Conservation (phyloP, 148 eudicot genomes). For the Fagopyrum tataricum region DNA sequence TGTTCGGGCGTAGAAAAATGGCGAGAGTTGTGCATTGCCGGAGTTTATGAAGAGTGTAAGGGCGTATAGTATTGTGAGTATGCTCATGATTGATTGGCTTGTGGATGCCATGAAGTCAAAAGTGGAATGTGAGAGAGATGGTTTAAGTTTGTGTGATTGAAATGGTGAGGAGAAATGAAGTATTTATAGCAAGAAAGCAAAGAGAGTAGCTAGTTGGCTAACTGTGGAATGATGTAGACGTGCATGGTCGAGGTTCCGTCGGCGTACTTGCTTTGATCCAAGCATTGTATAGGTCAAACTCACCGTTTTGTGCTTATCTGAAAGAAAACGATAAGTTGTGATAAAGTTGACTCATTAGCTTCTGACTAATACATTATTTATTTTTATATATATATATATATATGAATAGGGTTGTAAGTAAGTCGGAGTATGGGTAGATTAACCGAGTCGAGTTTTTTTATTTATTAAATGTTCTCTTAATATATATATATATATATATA, state of each 20-base stretch:
- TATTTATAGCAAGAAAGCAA: not conserved
- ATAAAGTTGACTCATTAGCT: too few species aligned
- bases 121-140: not conserved
- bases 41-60: not conserved
- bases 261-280: not conserved
- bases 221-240: not conserved
- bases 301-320: not conserved
- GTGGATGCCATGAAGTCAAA: constrained; percentile 8
- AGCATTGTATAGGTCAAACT: not conserved
- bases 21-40: constrained; percentile 23
- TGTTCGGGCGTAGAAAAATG: constrained; percentile 21
- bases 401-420: too few species aligned
- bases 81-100: not conserved
- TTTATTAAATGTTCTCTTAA: too few species aligned
- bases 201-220: too few species aligned
- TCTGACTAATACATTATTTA: too few species aligned
- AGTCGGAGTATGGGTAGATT: too few species aligned
- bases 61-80: not conserved
- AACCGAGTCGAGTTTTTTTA: too few species aligned
- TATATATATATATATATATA: too few species aligned
- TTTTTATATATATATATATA: too few species aligned
- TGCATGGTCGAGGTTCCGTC: not conserved
- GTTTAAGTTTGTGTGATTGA: not conserved
- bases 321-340: too few species aligned
- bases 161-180: not conserved